These are phyloP conservation scores for Sordariomycetes sp. DNA, from an alignment of 2,329 filamentous ascomycete genomes.

Conservation along the genomic window DNA sequence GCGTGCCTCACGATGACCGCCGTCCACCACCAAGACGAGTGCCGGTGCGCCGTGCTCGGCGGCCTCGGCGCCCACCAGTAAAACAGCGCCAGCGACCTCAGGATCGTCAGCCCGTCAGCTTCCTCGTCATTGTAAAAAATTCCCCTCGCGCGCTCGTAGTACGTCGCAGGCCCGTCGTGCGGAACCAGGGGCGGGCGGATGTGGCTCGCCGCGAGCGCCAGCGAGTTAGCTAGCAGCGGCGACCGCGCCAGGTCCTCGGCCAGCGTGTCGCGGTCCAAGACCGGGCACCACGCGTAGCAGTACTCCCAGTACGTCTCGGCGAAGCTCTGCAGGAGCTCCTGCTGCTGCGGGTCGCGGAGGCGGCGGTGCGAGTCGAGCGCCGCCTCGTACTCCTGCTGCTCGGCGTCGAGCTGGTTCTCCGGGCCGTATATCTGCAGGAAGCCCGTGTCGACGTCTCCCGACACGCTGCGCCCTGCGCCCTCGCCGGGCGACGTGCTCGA, in stretches of 20 bases:
- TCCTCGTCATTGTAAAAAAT: slow-evolving; percentile 30
- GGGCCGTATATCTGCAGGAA: slow-evolving; percentile 22
- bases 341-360: slow-evolving; percentile 10
- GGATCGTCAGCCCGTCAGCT: slow-evolving; percentile 19
- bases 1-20: slow-evolving; percentile 29
- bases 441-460: slow-evolving; percentile 21
- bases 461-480: slow-evolving; percentile 13
- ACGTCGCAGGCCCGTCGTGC: slow-evolving; percentile 23
- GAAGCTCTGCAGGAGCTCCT: slow-evolving; percentile 25
- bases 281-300: slow-evolving; percentile 29
- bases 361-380: slow-evolving; percentile 13
- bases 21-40: slow-evolving; percentile 35
- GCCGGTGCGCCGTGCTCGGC: slow-evolving; percentile 23
- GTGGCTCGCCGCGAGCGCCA: slow-evolving; percentile 27
- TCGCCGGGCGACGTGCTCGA: slow-evolving; percentile 2
- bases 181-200: slow-evolving; percentile 28
- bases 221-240: slow-evolving; percentile 22
- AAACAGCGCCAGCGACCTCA: slow-evolving; percentile 26
- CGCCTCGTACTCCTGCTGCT: slow-evolving; percentile 17
- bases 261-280: slow-evolving; percentile 21
- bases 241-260: slow-evolving; percentile 19
- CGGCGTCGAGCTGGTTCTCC: slow-evolving; percentile 18
- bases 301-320: slow-evolving; percentile 30
- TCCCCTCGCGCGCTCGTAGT: slow-evolving; percentile 26
- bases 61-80: slow-evolving; percentile 32